These are phyloP conservation scores for Botrytis porri DNA, from an alignment of 2,329 filamentous ascomycete genomes.

Conservation along the genomic window DNA sequence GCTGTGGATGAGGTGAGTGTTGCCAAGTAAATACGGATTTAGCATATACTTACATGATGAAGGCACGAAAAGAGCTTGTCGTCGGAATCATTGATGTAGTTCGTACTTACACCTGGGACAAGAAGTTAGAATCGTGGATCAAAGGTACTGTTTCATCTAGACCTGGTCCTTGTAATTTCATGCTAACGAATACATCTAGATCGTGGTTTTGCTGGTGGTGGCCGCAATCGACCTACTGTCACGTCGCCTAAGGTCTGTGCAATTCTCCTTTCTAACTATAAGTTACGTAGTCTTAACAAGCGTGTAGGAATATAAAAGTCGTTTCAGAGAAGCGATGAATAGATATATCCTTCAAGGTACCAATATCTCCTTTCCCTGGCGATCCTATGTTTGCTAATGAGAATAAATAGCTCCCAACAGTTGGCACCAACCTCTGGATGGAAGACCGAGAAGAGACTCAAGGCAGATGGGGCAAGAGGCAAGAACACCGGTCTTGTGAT, in stretches of 20 bases:
- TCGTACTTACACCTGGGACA: constrained; percentile 98
- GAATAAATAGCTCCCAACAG: constrained; percentile 22
- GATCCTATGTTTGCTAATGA: neutral
- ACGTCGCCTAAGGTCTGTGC: constrained; percentile 80
- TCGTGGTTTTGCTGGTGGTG: constrained; percentile 74
- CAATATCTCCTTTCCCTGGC: neutral
- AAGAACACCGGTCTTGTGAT: constrained; percentile 1
- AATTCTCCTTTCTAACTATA: neutral
- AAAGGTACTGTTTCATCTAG: constrained; percentile 49
- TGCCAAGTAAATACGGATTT: neutral
- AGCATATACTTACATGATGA: constrained; percentile 10
- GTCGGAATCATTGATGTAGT: constrained; percentile 99
- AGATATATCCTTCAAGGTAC: constrained; percentile 57
- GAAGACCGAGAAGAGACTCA: constrained; percentile 18
- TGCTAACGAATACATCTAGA: constrained; percentile 41
- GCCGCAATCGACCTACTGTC: constrained; percentile 84
- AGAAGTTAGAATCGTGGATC: constrained; percentile 99
- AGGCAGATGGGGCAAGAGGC: constrained; percentile 11
- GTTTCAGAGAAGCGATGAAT: constrained; percentile 95
- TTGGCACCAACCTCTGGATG: constrained; percentile 26
- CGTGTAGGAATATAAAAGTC: constrained; percentile 74
- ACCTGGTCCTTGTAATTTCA: neutral
- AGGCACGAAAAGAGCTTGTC: constrained; percentile 77
- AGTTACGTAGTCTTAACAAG: constrained; percentile 1
- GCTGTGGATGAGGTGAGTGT: constrained; percentile 73